Conservation (phyloP, 202 grass and related monocot genomes). For the Elaeis oleifera region DNA sequence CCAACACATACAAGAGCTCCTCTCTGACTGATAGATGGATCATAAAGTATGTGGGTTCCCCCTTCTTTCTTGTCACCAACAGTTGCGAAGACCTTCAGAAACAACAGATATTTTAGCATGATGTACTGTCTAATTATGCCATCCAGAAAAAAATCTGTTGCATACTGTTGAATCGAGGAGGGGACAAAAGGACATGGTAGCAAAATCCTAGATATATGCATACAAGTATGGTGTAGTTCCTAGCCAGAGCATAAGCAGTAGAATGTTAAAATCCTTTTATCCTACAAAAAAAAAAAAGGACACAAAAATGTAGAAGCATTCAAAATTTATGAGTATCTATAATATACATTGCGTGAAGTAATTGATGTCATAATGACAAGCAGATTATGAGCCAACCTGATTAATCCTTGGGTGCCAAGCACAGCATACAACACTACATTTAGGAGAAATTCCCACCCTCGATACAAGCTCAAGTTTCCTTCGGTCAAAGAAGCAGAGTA, state of each 20-base stretch:
- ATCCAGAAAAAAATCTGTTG: too few relatives aligned
- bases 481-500: constrained; percentile 95
- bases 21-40: constrained; percentile 90
- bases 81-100: constrained; percentile 73
- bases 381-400: constrained; percentile 37
- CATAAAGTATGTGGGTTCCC: constrained; percentile 78
- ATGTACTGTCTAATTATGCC: too few relatives aligned
- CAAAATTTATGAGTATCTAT: background rate
- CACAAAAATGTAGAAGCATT: background rate
- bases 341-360: background rate
- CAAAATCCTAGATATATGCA: too few relatives aligned
- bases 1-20: constrained; percentile 90
- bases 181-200: too few relatives aligned
- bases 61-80: constrained; percentile 95
- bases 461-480: constrained; percentile 90
- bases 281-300: too few relatives aligned
- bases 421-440: constrained; percentile 68
- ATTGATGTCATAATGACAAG: background rate
- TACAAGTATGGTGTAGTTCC: too few relatives aligned
- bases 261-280: too few relatives aligned
- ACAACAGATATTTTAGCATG: constrained; percentile 14
- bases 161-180: too few relatives aligned
- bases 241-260: too few relatives aligned
- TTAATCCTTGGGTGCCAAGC: constrained; percentile 89
- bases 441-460: constrained; percentile 79